Base-by-base conservation (phyloP, 2,329 filamentous ascomycete species). In the Elsinoe perseae region DNA sequence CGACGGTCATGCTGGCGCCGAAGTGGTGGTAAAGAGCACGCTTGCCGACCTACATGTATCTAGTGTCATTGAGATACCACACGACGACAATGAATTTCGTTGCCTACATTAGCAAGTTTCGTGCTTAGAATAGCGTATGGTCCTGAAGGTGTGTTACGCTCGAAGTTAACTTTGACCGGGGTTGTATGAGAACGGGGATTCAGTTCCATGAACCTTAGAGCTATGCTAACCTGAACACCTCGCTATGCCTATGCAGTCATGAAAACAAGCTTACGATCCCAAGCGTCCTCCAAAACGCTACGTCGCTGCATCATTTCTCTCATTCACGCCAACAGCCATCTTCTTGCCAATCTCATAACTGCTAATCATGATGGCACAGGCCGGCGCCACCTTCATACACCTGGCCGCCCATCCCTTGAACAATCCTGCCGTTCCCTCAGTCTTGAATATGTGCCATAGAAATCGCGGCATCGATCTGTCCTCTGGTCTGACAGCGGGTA, bases 291-390 rank as follows among this genome's bases (percentile, higher is more conserved):
- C 18, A 3, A 2, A 6, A 3, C 25, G 2, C 25, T 25, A 50
- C 16, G 10, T 21, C 50, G 38, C 18, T 16, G 32, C 23, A 25
- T 63, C 62, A 38, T 54, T 73, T 62, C 74, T 75, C 63, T 83
- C 78, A 62, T 97, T 96, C 50, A 89, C 82, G 9, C 81, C 79
- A 55, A 83, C 79, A 30, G 95, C 95, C 68, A 87, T 84, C 70
- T 87, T 85, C 78, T 98, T 98, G 52, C 93, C 91, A 34, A 97
- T 81, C 71, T 98, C 93, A 70, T 97, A 98, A 68, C 86, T 95
- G 68, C 89, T 95, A 68, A 98, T 97, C 93, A 98, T 98, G 68
- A 98, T 97, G 25, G 93, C 93, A 72, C 93, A 98, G 0, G 92
- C 89, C 1, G 93, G 93, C 1, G 93, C 92, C 4, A 98, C 91